A percentile compares a stretch with the other conserved stretches of the same genome.
Evolutionary conservation across 1,284 basidiomycete genomes (phyloP).

Genomic region (Cerrena zonata): DNA sequence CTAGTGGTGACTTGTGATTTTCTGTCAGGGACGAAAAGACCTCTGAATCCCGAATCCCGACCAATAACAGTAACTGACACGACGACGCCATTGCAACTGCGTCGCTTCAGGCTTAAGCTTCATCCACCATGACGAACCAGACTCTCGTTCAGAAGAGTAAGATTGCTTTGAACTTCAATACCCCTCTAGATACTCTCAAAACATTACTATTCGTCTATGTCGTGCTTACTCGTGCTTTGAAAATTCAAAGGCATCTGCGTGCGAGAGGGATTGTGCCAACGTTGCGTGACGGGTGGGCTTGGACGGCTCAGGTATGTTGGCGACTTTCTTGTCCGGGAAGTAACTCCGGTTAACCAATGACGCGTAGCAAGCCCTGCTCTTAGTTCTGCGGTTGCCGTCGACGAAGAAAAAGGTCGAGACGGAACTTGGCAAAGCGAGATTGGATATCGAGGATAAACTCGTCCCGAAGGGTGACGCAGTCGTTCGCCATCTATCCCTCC

Average conservation of each 20-base stretch:
- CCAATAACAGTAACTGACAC: too few species aligned
- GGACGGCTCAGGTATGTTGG: conserved; percentile 47
- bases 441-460: conserved; percentile 65
- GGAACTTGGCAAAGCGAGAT: conserved; percentile 65
- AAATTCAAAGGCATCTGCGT: conserved; percentile 63
- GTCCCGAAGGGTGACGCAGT: conserved; percentile 58
- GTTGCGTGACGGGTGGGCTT: conserved; percentile 50
- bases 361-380: conserved; percentile 49
- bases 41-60: too few species aligned
- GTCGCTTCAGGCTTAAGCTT: too few species aligned
- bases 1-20: too few species aligned
- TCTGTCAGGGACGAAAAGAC: too few species aligned
- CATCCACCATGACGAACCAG: not conserved
- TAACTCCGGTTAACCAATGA: too few species aligned
- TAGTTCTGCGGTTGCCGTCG: conserved; percentile 66
- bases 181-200: conserved; percentile 34
- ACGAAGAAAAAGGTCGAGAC: conserved; percentile 60
- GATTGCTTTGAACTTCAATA: not conserved
- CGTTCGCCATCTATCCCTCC: conserved; percentile 61
- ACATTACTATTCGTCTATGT: conserved; percentile 61
- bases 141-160: not conserved
- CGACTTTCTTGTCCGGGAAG: too few species aligned
- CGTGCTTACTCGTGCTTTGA: conserved; percentile 44
- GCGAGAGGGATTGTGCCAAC: conserved; percentile 61
- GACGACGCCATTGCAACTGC: too few species aligned